Evolutionary conservation across 1,139 yeast species (phyloP), one percentile per base, ranked within the genome.

Genomic region (Yamadazyma spencermartinsiae): DNA sequence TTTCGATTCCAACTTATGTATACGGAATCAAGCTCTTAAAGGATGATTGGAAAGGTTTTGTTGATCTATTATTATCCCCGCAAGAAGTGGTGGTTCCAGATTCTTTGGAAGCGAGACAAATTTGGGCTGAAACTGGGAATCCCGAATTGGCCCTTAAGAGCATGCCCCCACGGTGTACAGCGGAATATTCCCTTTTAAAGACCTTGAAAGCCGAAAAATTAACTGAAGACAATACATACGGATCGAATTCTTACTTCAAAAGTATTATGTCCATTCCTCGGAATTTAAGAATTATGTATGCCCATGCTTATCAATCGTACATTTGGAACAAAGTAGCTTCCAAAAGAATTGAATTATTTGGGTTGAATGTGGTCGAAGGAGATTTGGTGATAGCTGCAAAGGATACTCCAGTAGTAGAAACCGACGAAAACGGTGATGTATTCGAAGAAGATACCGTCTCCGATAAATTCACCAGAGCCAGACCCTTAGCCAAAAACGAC

Each of bases 231-330:
- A 77, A 73, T 10, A 72, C 65, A 14, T 82, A 70, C 52, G 51
- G 65, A 29, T 45, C 61, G n/a, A 68, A 72, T 11, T 68, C 82
- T 4, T 85, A 83, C 56, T 80, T 86, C 52, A 79, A 79, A 49
- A 92, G 95, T n/a, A 75, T 94, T 36, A 82, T 86, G 84, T 79
- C 90, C 42, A 86, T 94, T 49, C 98, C 98, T 31, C 78, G 96
- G 60, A 90, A 90, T 57, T 71, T 94, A 56, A 74, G 96, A 55
- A 79, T 89, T 45, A 92, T 94, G 95, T 94, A 94, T 57, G 96
- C 85, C 2, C 99, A 94, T 63, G 96, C 98, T 2, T 94, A 94
- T 58, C 98, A 94, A 63, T 88, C 97, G 45, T 92, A 83, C 54
- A 77, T 94, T 31, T 94, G 98, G 99, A 94, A 94, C 56, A 59